These are phyloP conservation scores for Talaromyces nanjingensis DNA, from an alignment of 495 filamentous ascomycete species.

Conservation along the genomic window DNA sequence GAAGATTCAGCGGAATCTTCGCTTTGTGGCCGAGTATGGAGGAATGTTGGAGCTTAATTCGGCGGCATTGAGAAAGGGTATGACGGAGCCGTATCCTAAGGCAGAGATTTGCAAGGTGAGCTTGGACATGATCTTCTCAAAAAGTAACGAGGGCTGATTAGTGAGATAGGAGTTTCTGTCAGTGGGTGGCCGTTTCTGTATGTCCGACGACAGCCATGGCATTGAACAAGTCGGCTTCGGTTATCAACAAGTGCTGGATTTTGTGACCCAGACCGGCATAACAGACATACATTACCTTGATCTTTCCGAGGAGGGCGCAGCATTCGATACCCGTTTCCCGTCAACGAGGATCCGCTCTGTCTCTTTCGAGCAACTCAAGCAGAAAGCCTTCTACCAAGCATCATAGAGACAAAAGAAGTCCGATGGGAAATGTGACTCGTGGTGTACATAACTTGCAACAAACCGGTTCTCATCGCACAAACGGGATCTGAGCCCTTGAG, in stretches of 20 bases:
- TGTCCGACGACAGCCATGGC: slow-evolving; percentile 90
- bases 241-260: slow-evolving; percentile 55
- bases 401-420: background rate
- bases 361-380: slow-evolving; percentile 19
- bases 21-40: slow-evolving; percentile 60
- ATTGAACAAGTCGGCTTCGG: slow-evolving; percentile 71
- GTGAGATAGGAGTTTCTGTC: slow-evolving; percentile 46
- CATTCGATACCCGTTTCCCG: slow-evolving; percentile 34
- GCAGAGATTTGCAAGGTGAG: slow-evolving; percentile 69
- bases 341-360: slow-evolving; percentile 24
- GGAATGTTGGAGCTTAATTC: slow-evolving; percentile 87
- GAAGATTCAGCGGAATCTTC: slow-evolving; percentile 65
- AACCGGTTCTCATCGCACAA: background rate
- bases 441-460: background rate
- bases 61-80: slow-evolving; percentile 77
- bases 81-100: slow-evolving; percentile 83
- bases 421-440: background rate
- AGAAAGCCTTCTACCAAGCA: slow-evolving; percentile 15
- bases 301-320: slow-evolving; percentile 16
- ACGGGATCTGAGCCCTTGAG: background rate
- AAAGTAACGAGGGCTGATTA: background rate
- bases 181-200: slow-evolving; percentile 70
- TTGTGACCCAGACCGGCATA: slow-evolving; percentile 43
- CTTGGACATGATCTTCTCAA: slow-evolving; percentile 12
- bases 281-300: slow-evolving; percentile 33